These are phyloP conservation scores for Nakataea oryzae DNA, from an alignment of 2,329 filamentous ascomycete species.

Conservation along the genomic window DNA sequence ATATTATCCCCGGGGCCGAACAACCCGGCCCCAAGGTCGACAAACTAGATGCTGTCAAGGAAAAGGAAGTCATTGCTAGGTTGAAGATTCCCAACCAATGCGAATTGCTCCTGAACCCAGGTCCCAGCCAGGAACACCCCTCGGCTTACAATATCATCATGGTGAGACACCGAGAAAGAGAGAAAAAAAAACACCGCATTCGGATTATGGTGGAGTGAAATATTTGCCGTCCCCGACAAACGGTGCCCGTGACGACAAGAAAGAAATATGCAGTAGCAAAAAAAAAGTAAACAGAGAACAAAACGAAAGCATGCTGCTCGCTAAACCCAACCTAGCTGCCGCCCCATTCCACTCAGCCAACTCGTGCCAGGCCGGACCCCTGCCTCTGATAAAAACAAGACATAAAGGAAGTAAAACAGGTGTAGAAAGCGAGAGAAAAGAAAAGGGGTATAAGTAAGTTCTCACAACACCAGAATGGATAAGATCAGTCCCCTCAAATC, in stretches of 20 bases:
- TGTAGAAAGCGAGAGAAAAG: neutral
- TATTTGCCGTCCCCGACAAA: neutral
- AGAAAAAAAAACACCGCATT: neutral
- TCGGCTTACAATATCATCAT: too few relatives aligned
- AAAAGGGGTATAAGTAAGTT: conserved; percentile 4
- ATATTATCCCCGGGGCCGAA: too few relatives aligned
- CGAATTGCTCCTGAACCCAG: neutral
- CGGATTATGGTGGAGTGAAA: neutral
- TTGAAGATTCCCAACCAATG: neutral
- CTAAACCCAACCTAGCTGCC: neutral
- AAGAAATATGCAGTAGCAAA: too few relatives aligned
- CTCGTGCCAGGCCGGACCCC: neutral
- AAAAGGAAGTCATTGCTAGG: neutral
- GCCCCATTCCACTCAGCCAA: neutral
- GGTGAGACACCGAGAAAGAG: too few relatives aligned
- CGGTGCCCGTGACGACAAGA: neutral
- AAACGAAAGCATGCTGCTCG: neutral
- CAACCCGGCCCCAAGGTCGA: too few relatives aligned
- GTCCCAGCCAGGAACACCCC: neutral
- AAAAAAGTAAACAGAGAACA: too few relatives aligned
- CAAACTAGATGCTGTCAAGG: neutral
- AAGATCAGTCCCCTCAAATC: neutral
- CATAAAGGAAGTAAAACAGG: neutral
- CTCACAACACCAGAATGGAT: neutral
- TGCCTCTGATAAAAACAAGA: neutral